These are phyloP conservation scores for Xylariomycetidae sp. DNA, from an alignment of 2,329 filamentous ascomycete genomes.

Conservation along the genomic window DNA sequence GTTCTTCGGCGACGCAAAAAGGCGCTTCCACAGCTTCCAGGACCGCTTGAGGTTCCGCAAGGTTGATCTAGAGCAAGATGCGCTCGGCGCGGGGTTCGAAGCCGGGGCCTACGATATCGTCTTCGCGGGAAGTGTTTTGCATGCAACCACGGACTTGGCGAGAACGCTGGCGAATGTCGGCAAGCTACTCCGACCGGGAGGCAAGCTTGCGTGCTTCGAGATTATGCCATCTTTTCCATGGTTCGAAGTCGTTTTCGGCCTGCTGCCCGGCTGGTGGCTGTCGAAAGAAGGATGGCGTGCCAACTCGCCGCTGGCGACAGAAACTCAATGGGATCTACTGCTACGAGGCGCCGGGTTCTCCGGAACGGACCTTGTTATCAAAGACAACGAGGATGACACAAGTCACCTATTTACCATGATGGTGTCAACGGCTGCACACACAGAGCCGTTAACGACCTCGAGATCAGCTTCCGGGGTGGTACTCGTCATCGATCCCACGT, in stretches of 20 bases:
- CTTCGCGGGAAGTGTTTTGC: conserved; percentile 22
- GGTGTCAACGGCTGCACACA: no score
- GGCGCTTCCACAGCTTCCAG: conserved; percentile 17
- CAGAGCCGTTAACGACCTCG: no score
- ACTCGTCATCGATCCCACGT: no score
- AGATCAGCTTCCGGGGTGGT: no score
- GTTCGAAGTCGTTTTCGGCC: conserved; percentile 23
- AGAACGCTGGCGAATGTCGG: conserved; percentile 13
- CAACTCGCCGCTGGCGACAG: no score
- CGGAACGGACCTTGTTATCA: no score
- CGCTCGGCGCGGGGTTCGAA: conserved; percentile 26
- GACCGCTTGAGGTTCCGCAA: conserved; percentile 21
- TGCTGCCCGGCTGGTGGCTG: conserved; percentile 33
- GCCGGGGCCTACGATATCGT: conserved; percentile 23
- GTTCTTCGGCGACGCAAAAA: conserved; percentile 21
- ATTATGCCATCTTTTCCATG: conserved; percentile 9
- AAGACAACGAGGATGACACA: no score
- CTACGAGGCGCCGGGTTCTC: no score
- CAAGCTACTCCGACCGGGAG: conserved; percentile 16
- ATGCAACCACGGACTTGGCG: conserved; percentile 15
- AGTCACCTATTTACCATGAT: no score
- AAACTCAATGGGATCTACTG: no score
- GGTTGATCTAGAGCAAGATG: conserved; percentile 25
- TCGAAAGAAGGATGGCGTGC: no score
- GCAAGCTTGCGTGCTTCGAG: conserved; percentile 12